phyloP scores from a whole-genome alignment of 163 green algal genomes.

The Coccomyxa subellipsoidea region DNA sequence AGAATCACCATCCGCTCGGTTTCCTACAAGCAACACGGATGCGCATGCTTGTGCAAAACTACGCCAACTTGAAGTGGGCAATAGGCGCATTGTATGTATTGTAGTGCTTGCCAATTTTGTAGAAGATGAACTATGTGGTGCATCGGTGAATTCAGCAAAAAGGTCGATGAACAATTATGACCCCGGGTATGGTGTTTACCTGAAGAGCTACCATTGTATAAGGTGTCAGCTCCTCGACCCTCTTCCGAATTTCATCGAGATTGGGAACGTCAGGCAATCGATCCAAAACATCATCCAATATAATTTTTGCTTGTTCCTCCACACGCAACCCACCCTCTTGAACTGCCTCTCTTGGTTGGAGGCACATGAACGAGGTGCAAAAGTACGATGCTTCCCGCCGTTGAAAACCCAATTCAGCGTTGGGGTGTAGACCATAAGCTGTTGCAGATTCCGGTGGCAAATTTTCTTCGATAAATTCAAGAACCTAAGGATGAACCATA shows the following conservation, averaged over 20 bases:
- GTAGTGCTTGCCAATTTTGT: too few species aligned
- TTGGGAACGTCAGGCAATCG: conserved; percentile 67
- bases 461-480: conserved; percentile 78
- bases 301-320: conserved; percentile 32
- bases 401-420: conserved; percentile 91
- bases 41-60: too few species aligned
- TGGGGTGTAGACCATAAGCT: conserved; percentile 88
- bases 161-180: too few species aligned
- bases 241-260: conserved; percentile 84
- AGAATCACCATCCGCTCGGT: conserved; percentile 87
- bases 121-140: too few species aligned
- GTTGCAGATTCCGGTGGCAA: conserved; percentile 82
- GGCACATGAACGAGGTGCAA: conserved; percentile 59
- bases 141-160: too few species aligned
- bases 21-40: too few species aligned
- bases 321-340: conserved; percentile 59
- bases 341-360: conserved; percentile 74
- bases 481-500: conserved; percentile 37
- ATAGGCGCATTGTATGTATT: too few species aligned
- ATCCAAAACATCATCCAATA: conserved; percentile 77
- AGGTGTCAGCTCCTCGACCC: conserved; percentile 78
- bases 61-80: too few species aligned
- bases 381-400: conserved; percentile 81
- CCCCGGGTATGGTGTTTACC: too few species aligned
- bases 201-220: conserved; percentile 92